Evolutionary conservation across 73 alveolate genomes (phyloP).

Genomic region (Tetrahymena elliotti): DNA sequence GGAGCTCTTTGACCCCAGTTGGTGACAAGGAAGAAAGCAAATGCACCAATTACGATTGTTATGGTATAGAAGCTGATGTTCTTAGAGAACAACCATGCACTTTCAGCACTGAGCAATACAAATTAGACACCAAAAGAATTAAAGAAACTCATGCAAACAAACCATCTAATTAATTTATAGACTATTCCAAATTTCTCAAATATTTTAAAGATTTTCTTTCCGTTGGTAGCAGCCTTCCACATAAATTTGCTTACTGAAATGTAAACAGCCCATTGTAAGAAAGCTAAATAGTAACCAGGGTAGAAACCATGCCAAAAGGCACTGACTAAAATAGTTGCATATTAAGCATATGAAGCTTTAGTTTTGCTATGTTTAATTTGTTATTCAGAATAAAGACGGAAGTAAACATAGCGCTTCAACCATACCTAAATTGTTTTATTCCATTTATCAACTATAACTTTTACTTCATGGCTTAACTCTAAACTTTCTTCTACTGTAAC

Average conservation of each 20-base stretch:
- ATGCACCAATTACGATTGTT: not conserved
- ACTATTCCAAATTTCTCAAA: not conserved
- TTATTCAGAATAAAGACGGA: slow-evolving; percentile 51
- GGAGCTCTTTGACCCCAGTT: not conserved
- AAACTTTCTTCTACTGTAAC: slow-evolving; percentile 5
- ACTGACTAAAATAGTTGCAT: slow-evolving; percentile 62
- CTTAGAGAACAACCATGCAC: not conserved
- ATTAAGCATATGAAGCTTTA: slow-evolving; percentile 46
- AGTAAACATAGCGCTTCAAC: slow-evolving; percentile 77
- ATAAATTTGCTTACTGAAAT: slow-evolving; percentile 2
- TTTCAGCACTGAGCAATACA: not conserved
- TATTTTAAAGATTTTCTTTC: not conserved
- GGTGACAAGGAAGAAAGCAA: not conserved
- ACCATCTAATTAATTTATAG: not conserved
- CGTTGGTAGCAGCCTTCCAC: not conserved
- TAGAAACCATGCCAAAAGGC: slow-evolving; percentile 99
- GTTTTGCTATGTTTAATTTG: slow-evolving; percentile 33
- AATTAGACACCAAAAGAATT: not conserved
- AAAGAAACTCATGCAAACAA: not conserved
- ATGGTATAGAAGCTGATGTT: not conserved
- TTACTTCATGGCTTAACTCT: slow-evolving; percentile 30
- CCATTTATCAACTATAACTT: slow-evolving; percentile 74
- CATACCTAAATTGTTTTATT: slow-evolving; percentile 74
- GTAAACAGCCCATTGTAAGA: slow-evolving; percentile 48
- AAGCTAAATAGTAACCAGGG: slow-evolving; percentile 78